These are phyloP conservation scores for Penicillium sp. DNA, from an alignment of 2,329 filamentous ascomycete genomes.

Conservation along the genomic window DNA sequence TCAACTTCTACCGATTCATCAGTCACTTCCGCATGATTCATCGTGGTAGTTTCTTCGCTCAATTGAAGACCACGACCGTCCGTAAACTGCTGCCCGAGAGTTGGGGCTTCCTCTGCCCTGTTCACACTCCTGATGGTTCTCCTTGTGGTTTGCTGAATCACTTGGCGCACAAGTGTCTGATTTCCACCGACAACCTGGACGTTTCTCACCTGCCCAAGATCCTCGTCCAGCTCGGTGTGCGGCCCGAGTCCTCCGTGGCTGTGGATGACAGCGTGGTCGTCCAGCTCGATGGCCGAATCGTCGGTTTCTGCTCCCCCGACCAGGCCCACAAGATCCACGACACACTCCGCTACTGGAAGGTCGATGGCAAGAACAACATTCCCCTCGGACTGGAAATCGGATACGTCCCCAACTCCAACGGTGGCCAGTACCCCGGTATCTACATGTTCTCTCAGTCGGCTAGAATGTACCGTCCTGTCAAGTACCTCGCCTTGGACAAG, in stretches of 20 bases:
- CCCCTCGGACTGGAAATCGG: slow-evolving; percentile 88
- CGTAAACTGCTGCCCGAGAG: slow-evolving; percentile 94
- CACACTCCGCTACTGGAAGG: slow-evolving; percentile 92
- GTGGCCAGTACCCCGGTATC: slow-evolving; percentile 93
- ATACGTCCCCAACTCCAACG: slow-evolving; percentile 82
- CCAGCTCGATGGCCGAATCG: slow-evolving; percentile 84
- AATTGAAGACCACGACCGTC: slow-evolving; percentile 95
- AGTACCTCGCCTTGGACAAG: slow-evolving; percentile 84
- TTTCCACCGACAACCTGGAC: slow-evolving; percentile 77
- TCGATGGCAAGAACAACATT: slow-evolving; percentile 79
- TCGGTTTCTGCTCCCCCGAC: slow-evolving; percentile 87
- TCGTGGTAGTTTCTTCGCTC: slow-evolving; percentile 97
- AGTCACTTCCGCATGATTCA: slow-evolving; percentile 99
- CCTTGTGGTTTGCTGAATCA: slow-evolving; percentile 96
- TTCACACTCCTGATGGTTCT: slow-evolving; percentile 94
- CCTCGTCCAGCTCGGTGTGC: slow-evolving; percentile 78
- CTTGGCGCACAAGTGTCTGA: slow-evolving; percentile 90
- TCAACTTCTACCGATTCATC: slow-evolving; percentile 98
- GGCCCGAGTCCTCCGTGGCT: slow-evolving; percentile 74
- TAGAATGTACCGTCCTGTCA: slow-evolving; percentile 88
- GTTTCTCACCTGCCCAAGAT: slow-evolving; percentile 74
- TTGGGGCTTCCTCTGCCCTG: slow-evolving; percentile 97
- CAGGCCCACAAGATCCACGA: slow-evolving; percentile 82
- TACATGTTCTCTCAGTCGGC: slow-evolving; percentile 89
- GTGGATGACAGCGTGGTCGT: slow-evolving; percentile 84